Evolutionary conservation across 495 filamentous ascomycete genomes (phyloP), one percentile per base, ranked within the genome.

Genomic region (Usnea hakonensis): DNA sequence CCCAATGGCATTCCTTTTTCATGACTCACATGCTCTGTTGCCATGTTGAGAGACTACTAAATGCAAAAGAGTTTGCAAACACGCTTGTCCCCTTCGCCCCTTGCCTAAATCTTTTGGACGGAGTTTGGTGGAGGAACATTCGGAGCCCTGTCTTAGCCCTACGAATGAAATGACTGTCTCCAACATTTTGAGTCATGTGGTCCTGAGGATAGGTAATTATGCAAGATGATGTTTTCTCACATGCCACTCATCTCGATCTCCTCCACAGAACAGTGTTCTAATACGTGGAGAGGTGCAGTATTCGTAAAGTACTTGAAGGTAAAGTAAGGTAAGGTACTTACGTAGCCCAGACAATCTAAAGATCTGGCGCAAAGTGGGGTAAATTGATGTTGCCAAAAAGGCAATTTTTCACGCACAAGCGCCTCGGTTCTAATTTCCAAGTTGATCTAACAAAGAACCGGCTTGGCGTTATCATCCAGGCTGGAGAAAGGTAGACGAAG

Each of bases 11-110:
- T 3, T 21, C 44, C 33, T 14, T 35, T 26, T 14, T 32, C 38
- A 9, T 55, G 59, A 61, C 59, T 61, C 59, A 61, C 59, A 55
- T 61, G 59, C 59, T 61, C 58, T 40, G 46, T 46, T 61, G 32
- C 58, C 58, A 36, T 14, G 33, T 61, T 40, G 59, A 55, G 59
- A 36, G 35, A 16, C 32, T 30, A 36, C 35, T 6, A 36, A 6
- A 44, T 21, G 41, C 5, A 21, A 35, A 38, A 60, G 23, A 30
- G 37, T 23, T 28, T 40, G 48, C 37, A 38, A 44, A 35, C 37
- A 40, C 33, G 23, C 14, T 55, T 44, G 48, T 17, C 44, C 48
- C 50, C 37, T 61, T 58, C 40, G 40, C 48, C 50, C 48, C 37
- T 40, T 32, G 48, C 58, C 36, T 54, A n/a, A 44, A 38, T 21